phyloP scores from a whole-genome alignment of 768 basidiomycete species.

The Termitomyces sp. region DNA sequence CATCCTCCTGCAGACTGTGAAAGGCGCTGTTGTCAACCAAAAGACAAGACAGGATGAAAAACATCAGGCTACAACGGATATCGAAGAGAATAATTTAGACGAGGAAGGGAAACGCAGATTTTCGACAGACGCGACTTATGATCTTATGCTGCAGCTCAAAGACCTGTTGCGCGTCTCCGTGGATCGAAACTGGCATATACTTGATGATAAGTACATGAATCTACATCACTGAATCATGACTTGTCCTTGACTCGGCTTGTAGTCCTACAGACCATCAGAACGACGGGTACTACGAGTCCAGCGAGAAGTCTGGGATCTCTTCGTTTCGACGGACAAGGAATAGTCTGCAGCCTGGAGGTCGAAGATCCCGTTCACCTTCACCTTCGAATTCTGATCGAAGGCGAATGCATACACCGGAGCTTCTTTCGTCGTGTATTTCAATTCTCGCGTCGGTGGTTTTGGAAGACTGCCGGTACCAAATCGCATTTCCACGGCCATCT shows the following conservation, averaged over 20 bases:
- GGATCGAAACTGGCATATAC: conserved; percentile 59
- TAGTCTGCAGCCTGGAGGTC: conserved; percentile 38
- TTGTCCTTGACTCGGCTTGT: not conserved
- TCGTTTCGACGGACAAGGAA: conserved; percentile 44
- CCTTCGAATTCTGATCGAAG: conserved; percentile 35
- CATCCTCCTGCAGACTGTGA: conserved; percentile 41
- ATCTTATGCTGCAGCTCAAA: conserved; percentile 59
- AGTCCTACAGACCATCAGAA: conserved; percentile 15
- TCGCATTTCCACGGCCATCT: conserved; percentile 53
- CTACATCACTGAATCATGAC: not conserved
- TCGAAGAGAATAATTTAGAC: conserved; percentile 42
- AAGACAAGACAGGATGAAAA: conserved; percentile 21
- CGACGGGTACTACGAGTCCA: conserved; percentile 13
- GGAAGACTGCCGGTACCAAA: conserved; percentile 71
- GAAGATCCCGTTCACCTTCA: conserved; percentile 55
- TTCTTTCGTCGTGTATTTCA: conserved; percentile 57
- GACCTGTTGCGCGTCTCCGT: conserved; percentile 56
- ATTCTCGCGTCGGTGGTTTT: conserved; percentile 60
- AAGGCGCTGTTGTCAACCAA: conserved; percentile 39
- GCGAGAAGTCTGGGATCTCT: conserved; percentile 28
- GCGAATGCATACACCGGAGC: conserved; percentile 40
- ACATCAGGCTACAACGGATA: conserved; percentile 10
- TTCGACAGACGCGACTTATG: conserved; percentile 64
- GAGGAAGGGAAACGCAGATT: conserved; percentile 44
- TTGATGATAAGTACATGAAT: conserved; percentile 46